Evolutionary conservation across 257 asterid species (phyloP).

Genomic region (Leonotis leonurus): DNA sequence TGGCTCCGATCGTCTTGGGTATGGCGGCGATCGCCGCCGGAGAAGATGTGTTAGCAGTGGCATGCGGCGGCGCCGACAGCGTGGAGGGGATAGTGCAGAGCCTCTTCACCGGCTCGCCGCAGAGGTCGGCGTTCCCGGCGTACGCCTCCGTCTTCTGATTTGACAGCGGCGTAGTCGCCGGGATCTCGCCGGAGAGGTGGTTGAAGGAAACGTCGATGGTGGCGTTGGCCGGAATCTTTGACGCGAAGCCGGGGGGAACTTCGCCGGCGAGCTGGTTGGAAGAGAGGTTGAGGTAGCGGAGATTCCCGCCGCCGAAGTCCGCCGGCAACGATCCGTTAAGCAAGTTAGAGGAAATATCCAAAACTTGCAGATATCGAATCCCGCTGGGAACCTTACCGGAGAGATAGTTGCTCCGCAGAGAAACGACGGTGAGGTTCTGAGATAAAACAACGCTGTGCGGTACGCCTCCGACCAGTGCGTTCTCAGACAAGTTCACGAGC

Average conservation of each 20-base stretch:
- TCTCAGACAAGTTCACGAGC: conserved; percentile 50
- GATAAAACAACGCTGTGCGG: conserved; percentile 36
- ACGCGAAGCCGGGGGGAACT: conserved; percentile 47
- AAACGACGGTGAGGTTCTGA: conserved; percentile 42
- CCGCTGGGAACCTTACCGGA: conserved; percentile 50
- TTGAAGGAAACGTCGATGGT: conserved; percentile 77
- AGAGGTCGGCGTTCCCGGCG: conserved; percentile 58
- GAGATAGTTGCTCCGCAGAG: conserved; percentile 43
- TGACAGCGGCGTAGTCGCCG: conserved; percentile 35
- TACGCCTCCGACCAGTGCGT: conserved; percentile 49
- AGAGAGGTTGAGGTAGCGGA: conserved; percentile 70
- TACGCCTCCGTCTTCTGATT: conserved; percentile 64
- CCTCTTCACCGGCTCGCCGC: conserved; percentile 68
- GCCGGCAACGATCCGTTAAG: conserved; percentile 60
- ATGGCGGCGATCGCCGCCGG: conserved; percentile 94
- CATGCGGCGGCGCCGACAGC: conserved; percentile 50
- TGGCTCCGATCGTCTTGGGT: conserved; percentile 45
- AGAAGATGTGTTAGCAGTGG: conserved; percentile 31
- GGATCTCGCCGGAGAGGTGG: conserved; percentile 69
- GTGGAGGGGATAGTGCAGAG: conserved; percentile 68
- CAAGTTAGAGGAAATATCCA: conserved; percentile 65
- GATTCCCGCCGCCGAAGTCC: conserved; percentile 53
- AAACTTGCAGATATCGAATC: conserved; percentile 32
- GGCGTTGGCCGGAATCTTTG: conserved; percentile 46
- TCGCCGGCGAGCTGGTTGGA: conserved; percentile 61